Conservation (phyloP, 495 filamentous ascomycete species). For the Aspergillus homomorphus region DNA sequence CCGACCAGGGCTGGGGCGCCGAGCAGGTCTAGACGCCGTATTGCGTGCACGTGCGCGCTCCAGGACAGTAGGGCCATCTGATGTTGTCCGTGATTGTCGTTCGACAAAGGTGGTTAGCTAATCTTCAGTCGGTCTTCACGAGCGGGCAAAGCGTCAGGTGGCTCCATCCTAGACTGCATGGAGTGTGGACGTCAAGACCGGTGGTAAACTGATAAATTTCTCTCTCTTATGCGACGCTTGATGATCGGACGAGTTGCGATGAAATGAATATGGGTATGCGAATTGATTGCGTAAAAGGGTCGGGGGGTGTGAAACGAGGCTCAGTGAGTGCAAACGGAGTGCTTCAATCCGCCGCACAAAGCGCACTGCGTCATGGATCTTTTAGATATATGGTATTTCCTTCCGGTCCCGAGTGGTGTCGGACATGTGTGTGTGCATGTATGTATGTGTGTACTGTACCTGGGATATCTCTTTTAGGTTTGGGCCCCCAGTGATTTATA, state of each 20-base stretch:
- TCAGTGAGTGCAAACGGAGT: neutral
- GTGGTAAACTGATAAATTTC: neutral
- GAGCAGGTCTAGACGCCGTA: conserved; percentile 71
- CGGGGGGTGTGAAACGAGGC: neutral
- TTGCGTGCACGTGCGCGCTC: neutral
- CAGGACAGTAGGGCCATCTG: neutral
- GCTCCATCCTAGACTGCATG: neutral
- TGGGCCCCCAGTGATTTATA: neutral
- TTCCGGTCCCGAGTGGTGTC: neutral
- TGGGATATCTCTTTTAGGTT: neutral
- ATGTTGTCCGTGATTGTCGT: neutral
- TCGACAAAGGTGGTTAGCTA: neutral
- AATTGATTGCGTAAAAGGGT: neutral
- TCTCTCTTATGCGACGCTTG: neutral
- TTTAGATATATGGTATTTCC: neutral
- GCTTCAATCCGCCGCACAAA: neutral
- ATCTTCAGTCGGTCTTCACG: neutral
- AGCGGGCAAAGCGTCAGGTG: neutral
- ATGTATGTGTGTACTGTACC: neutral
- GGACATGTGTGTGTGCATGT: neutral
- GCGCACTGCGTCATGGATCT: neutral
- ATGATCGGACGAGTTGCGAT: neutral
- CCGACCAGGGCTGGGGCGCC: conserved; percentile 84
- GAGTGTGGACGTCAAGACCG: neutral
- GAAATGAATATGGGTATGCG: neutral